These are phyloP conservation scores for Alternaria solani DNA, from an alignment of 2,329 filamentous ascomycete genomes.

Conservation along the genomic window DNA sequence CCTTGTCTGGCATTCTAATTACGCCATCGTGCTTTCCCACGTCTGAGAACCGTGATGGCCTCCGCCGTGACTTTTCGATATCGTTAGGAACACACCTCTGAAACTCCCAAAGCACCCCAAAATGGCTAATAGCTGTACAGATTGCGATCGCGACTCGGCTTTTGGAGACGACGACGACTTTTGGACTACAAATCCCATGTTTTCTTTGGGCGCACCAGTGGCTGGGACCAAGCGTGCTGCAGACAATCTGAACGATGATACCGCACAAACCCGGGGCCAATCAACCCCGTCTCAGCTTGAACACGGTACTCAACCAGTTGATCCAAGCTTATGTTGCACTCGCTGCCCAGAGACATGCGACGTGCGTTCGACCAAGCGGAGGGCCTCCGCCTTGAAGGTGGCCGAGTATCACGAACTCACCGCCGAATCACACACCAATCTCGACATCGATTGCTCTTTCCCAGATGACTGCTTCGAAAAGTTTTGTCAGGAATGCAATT, in stretches of 20 bases:
- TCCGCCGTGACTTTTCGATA: constrained; percentile 12
- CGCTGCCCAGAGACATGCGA: constrained; percentile 29
- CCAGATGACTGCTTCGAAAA: constrained; percentile 46
- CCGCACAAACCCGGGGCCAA: constrained; percentile 13
- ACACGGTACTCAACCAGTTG: constrained; percentile 17
- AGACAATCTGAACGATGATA: constrained; percentile 29
- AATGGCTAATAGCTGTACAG: constrained; percentile 43
- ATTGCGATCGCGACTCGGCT: constrained; percentile 42
- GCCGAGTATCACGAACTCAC: constrained; percentile 39
- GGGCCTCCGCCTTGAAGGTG: constrained; percentile 42
- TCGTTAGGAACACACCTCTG: constrained; percentile 9
- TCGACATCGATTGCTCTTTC: constrained; percentile 41
- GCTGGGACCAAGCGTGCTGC: constrained; percentile 46
- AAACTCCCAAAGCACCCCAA: constrained; percentile 12
- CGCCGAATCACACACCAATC: constrained; percentile 20
- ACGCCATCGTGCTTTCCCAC: constrained; percentile 7
- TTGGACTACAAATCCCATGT: constrained; percentile 38
- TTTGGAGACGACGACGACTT: constrained; percentile 44
- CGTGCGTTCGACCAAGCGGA: constrained; percentile 44
- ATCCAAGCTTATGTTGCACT: constrained; percentile 37
- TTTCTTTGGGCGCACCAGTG: constrained; percentile 33
- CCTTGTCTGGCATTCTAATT: constrained; percentile 1
- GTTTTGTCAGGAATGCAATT: constrained; percentile 48
- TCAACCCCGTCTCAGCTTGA: constrained; percentile 6
- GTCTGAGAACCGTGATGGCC: constrained; percentile 18